phyloP scores from a whole-genome alignment of 441 rosid species.

The Raphanus hybrid region DNA sequence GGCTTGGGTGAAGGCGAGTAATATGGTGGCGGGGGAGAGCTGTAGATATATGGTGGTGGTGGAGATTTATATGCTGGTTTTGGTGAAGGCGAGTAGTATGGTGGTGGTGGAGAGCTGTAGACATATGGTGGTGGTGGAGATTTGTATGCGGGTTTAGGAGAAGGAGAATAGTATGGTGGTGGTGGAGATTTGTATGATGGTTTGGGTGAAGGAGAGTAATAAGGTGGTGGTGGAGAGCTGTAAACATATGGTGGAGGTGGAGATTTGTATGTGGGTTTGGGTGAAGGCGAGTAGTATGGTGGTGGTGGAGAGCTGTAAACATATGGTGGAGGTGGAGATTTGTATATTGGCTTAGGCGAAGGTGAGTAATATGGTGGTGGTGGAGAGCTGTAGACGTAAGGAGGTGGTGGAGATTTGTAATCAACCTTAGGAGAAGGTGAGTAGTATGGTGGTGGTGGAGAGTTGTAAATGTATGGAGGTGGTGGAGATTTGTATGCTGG shows the following conservation, averaged over 20 bases:
- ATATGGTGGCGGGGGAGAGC: background rate
- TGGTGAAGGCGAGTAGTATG: background rate
- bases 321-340: background rate
- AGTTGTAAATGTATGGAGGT: too few species aligned
- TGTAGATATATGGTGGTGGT: background rate
- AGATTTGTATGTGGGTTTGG: too few species aligned
- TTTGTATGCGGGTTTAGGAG: too few species aligned
- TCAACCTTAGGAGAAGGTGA: background rate
- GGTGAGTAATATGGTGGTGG: background rate
- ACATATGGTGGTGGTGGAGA: background rate
- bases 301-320: background rate
- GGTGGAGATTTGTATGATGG: background rate
- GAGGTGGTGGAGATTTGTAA: slow-evolving; percentile 17
- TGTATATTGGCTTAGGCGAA: background rate
- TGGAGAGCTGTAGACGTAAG: background rate
- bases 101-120: background rate
- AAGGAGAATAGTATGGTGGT: background rate
- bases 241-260: too few species aligned
- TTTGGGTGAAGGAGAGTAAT: too few species aligned
- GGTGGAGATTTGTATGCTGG: too few species aligned
- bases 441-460: background rate
- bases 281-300: too few species aligned
- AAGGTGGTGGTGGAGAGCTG: background rate
- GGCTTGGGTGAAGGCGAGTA: background rate
- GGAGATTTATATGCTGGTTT: background rate